phyloP scores from a whole-genome alignment of 331 rosid genomes.

The Phaseolus coccineus region DNA sequence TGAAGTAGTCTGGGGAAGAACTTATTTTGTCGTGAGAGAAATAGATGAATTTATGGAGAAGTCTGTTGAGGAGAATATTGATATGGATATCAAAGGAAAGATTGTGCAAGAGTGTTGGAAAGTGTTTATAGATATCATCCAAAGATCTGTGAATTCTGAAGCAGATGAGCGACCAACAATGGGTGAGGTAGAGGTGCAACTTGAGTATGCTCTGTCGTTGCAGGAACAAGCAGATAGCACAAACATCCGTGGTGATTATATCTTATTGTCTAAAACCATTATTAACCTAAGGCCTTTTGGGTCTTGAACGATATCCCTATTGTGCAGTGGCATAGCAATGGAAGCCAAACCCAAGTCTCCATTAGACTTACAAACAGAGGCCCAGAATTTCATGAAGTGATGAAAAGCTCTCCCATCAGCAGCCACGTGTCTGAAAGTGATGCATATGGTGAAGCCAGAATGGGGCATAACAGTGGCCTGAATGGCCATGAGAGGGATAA shows the following conservation, averaged over 20 bases:
- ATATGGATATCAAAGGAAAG: background rate
- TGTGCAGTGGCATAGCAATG: slow-evolving; percentile 31
- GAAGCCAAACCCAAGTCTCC: too few relatives aligned
- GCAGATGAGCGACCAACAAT: slow-evolving; percentile 26
- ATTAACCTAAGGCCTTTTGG: background rate
- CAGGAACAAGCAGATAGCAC: slow-evolving; percentile 3
- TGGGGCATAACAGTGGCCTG: slow-evolving; percentile 25
- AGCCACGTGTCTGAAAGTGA: slow-evolving; percentile 21
- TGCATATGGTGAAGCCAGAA: slow-evolving; percentile 7
- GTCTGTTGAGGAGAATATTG: background rate
- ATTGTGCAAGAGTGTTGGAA: slow-evolving; percentile 19
- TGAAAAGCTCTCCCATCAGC: slow-evolving; percentile 37
- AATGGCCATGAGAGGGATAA: slow-evolving; percentile 29
- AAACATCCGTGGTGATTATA: background rate
- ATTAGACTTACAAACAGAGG: slow-evolving; percentile 6
- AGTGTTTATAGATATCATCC: background rate
- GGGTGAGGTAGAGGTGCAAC: slow-evolving; percentile 3
- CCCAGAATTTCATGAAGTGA: slow-evolving; percentile 43
- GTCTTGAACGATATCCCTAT: slow-evolving; percentile 24
- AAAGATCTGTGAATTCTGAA: background rate
- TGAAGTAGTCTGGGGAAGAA: background rate
- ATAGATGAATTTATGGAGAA: background rate
- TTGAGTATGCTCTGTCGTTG: background rate
- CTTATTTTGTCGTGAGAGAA: rapidly evolving
- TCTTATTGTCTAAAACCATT: background rate